Evolutionary conservation across 129 eudicot species (phyloP).

Genomic region (Apium graveolens): DNA sequence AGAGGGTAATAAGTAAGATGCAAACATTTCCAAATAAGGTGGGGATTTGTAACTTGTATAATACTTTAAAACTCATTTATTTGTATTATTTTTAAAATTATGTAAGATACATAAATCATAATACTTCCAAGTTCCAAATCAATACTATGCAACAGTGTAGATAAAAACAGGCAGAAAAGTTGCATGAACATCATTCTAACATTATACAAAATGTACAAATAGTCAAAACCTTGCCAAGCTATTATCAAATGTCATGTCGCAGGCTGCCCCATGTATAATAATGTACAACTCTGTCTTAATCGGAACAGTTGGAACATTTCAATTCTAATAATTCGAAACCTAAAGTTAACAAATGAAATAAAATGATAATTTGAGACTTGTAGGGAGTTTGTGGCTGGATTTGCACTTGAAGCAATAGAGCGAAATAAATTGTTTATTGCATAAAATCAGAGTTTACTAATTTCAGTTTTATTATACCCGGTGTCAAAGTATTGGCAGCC

Average conservation of each 20-base stretch:
- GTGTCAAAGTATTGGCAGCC: not conserved
- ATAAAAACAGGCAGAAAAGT: conserved; percentile 1
- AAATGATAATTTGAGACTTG: not conserved
- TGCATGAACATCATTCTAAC: not conserved
- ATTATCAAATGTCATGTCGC: not conserved
- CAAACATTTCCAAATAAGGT: not conserved
- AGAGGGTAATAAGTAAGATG: too few relatives aligned
- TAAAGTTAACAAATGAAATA: not conserved
- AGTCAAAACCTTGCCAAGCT: not conserved
- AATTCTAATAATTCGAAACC: not conserved
- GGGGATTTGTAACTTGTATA: not conserved
- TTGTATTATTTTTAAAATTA: not conserved
- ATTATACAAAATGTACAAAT: not conserved
- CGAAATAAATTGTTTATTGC: not conserved
- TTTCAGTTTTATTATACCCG: not conserved
- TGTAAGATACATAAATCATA: not conserved
- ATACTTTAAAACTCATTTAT: not conserved
- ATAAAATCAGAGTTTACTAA: not conserved
- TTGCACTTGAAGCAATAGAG: not conserved
- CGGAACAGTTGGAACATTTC: not conserved
- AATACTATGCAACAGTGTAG: not conserved
- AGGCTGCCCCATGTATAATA: conserved; percentile 8
- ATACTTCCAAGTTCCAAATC: not conserved
- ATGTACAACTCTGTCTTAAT: not conserved
- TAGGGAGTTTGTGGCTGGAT: not conserved